Evolutionary conservation across 1,139 yeast genomes (phyloP), one percentile per base, ranked within the genome.

Genomic region (Protomyces inouyei): DNA sequence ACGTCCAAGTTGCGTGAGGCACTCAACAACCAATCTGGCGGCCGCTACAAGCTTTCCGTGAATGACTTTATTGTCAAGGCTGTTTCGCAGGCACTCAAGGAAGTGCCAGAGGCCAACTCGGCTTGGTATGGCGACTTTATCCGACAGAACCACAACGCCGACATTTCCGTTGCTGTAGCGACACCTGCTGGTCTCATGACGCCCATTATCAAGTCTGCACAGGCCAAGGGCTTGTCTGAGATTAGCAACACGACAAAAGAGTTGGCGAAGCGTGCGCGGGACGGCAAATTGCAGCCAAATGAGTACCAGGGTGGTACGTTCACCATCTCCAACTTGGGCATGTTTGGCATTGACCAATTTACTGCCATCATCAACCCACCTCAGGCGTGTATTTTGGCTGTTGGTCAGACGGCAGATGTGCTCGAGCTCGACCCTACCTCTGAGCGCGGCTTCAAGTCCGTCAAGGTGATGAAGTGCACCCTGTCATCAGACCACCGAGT

Each of bases 241-340:
- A 93, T 93, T 74, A 92, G 98, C 55, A 77, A 78, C 69, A 91
- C 87, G 76, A 84, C 90, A 73, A 93, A 93, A 82, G 97, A 87
- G 72, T 83, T 93, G 72, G 98, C 97, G 72, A 88, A 89, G 82
- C 90, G 95, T 79, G 98, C 98, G 69, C 91, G 93, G 79, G 90
- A 83, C 68, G 92, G 91, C 78, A 93, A 92, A 82, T 85, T 93
- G 76, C 76, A 79, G 71, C 98, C 98, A 69, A 96, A 90, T 77
- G 98, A 93, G 80, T 95, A 87, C 85, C 97, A 90, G 82, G 99
- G 99, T 73, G 99, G 99, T 75, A 92, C 98, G 72, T 89, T 93
- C 77, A 90, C 97, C 78, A 92, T 93, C 74, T 92, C 98, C 70
- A 93, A 93, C 87, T 82, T 95, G 82, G 99, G 98, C 75, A 93